Conservation (phyloP, 2,329 filamentous ascomycete species). For the Penicillium sp. region DNA sequence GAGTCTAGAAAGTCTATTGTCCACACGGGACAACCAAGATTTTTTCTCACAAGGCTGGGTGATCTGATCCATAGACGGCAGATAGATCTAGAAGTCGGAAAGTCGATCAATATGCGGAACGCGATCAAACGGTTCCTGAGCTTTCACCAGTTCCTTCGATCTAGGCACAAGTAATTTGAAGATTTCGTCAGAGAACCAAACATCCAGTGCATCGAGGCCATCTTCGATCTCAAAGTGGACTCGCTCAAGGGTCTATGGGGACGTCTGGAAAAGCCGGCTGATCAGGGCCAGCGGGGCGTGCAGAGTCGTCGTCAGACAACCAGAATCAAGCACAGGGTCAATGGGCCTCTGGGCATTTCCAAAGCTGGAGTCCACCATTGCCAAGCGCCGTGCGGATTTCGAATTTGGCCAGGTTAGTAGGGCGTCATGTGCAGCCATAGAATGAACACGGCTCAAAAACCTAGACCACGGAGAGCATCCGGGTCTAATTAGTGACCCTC, state of each 20-base stretch:
- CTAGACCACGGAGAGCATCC: background rate
- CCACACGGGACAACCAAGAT: background rate
- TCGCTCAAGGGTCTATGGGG: conserved; percentile 6
- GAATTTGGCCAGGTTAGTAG: background rate
- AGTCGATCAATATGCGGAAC: background rate
- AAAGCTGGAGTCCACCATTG: background rate
- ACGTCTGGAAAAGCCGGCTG: background rate
- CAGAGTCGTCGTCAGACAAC: conserved; percentile 13
- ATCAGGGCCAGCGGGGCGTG: conserved; percentile 10
- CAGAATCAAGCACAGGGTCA: background rate
- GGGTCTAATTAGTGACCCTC: background rate
- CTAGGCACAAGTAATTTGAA: background rate
- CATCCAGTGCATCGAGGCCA: background rate
- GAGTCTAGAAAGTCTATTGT: background rate
- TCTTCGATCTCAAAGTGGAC: background rate
- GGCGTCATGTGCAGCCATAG: background rate
- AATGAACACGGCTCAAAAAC: background rate
- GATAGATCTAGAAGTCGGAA: conserved; percentile 1
- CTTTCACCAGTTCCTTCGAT: background rate
- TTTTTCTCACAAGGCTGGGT: background rate
- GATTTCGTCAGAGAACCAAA: conserved; percentile 5
- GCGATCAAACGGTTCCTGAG: background rate
- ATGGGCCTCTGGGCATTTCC: background rate
- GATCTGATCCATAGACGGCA: background rate
- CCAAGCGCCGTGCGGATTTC: background rate